Base-by-base conservation (phyloP, 2,329 filamentous ascomycete species). In the Paecilomyces fulvus region DNA sequence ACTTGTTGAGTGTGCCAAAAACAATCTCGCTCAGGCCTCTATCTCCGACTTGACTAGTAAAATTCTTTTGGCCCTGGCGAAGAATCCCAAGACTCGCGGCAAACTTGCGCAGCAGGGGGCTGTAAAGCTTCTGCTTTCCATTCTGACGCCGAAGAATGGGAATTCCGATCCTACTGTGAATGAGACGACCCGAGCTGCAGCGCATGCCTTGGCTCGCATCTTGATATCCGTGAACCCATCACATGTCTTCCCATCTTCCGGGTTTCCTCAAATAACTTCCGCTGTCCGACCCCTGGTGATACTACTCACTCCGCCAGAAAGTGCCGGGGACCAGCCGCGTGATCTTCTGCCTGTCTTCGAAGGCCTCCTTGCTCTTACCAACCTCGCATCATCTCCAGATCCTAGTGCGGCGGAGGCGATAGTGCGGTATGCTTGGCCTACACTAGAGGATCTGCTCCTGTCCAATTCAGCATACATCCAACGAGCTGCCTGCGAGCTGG, bases 31-130 rank as follows among this genome's bases (percentile, higher is more conserved):
- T n/a, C 33, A 43, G 46, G 91, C 89, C 0, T 88, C 89, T 5
- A 79, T 92, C 8, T 80, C 83, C 14, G 66, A 67, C n/a, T 83
- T 95, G 28, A 86, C 88, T 54, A 81, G 89, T 54, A 84, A 85
- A 51, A 92, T 96, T 59, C 76, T 97, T 31, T 83, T 89, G 59
- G 84, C 90, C 0, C 77, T 99, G 3, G 86, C 90, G 17, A 85
- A 86, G 64, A 86, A 85, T n/a, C 79, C 85, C 43, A 84, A 84
- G 55, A 80, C 90, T 56, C 85, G 94, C 10, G 89, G 90, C 0
- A 80, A 83, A 52, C 84, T 99, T 61, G 89, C 91, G 2, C 94
- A 97, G 67, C 92, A 97, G 78, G 94, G 94, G n/a, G 90, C 89
- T 1, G 83, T 96, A 17, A 94, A 88, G 64, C 81, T 96, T 1